Evolutionary conservation across 208 protist species (phyloP).

Genomic region (Phytomonas francai): DNA sequence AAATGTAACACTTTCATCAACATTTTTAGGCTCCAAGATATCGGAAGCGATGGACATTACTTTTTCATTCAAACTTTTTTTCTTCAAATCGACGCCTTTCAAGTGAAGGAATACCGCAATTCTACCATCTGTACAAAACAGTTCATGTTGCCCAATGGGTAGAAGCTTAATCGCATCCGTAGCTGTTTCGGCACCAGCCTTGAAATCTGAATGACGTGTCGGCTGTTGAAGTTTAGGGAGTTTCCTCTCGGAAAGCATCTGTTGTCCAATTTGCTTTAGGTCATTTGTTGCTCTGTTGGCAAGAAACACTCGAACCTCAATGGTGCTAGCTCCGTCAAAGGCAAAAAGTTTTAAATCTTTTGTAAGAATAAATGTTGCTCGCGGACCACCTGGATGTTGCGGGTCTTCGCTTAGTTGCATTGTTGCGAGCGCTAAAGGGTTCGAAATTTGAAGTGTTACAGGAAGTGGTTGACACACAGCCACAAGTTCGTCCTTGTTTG

Average conservation of each 20-base stretch:
- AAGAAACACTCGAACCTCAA: neutral
- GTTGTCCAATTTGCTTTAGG: neutral
- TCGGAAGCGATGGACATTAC: neutral
- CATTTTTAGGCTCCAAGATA: neutral
- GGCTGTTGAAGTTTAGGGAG: neutral
- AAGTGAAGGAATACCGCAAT: neutral
- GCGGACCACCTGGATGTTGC: conserved; percentile 10
- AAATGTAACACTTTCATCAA: neutral
- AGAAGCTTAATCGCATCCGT: neutral
- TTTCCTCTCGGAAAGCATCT: neutral
- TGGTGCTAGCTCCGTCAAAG: conserved; percentile 20
- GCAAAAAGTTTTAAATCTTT: conserved; percentile 29
- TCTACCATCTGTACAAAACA: neutral
- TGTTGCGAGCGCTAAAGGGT: neutral
- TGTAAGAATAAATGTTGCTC: conserved; percentile 24
- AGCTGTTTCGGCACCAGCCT: neutral
- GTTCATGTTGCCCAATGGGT: neutral
- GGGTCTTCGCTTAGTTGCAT: neutral
- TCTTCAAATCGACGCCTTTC: neutral
- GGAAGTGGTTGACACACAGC: neutral
- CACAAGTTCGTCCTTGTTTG: neutral
- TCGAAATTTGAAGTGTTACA: neutral
- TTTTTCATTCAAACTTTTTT: neutral
- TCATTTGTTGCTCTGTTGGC: neutral
- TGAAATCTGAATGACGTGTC: neutral